phyloP scores from a whole-genome alignment of 768 basidiomycete genomes.

The Podaxis carcinomalis region DNA sequence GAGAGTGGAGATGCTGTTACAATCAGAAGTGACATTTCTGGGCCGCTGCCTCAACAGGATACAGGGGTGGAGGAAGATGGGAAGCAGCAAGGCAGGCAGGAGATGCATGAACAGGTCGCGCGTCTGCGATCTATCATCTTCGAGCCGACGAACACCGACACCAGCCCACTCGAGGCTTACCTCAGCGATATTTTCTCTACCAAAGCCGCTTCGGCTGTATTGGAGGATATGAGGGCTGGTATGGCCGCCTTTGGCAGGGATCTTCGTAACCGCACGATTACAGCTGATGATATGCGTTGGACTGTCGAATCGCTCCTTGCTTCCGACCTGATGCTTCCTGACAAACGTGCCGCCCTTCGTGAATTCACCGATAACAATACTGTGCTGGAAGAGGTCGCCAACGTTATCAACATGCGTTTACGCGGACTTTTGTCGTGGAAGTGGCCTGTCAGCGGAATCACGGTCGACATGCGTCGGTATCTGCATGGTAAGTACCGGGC shows the following conservation, averaged over 20 bases:
- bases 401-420: conserved; percentile 43
- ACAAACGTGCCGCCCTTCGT: conserved; percentile 34
- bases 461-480: conserved; percentile 41
- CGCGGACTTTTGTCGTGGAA: conserved; percentile 35
- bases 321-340: conserved; percentile 34
- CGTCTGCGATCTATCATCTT: conserved; percentile 37
- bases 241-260: conserved; percentile 23
- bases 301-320: conserved; percentile 32
- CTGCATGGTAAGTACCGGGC: conserved; percentile 47
- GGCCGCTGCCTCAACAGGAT: conserved; percentile 10
- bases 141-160: conserved; percentile 30
- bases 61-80: conserved; percentile 5
- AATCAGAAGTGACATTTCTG: conserved; percentile 16
- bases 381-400: conserved; percentile 37
- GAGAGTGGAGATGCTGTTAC: conserved; percentile 36
- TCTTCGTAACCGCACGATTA: conserved; percentile 24
- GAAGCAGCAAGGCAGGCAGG: conserved; percentile 34
- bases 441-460: conserved; percentile 38
- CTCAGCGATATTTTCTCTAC: conserved; percentile 33
- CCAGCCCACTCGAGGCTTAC: conserved; percentile 26
- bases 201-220: conserved; percentile 24
- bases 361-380: conserved; percentile 36
- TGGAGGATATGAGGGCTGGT: conserved; percentile 26
- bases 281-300: conserved; percentile 20
- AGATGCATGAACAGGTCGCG: conserved; percentile 37